Conservation (phyloP, 1,284 basidiomycete species). For the Mycena citricolor region DNA sequence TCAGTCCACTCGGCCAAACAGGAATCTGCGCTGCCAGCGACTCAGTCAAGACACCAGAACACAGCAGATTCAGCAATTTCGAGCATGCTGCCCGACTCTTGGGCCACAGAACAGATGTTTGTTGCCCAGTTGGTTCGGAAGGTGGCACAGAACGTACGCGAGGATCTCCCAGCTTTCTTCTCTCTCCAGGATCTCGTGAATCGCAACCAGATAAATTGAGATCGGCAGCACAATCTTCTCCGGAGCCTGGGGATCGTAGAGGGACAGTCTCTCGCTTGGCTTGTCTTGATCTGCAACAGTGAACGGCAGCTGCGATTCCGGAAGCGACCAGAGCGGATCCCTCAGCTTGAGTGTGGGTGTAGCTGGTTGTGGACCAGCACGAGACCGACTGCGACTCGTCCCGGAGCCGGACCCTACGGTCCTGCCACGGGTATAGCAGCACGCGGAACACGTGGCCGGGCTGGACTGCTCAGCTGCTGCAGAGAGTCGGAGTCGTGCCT, state of each 20-base stretch:
- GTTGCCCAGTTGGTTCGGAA: constrained; percentile 91
- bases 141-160: constrained; percentile 88
- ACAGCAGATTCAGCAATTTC: constrained; percentile 68
- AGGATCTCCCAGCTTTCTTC: constrained; percentile 94
- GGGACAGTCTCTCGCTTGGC: constrained; percentile 71
- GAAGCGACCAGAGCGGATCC: constrained; percentile 75
- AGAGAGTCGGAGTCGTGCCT: too few species aligned
- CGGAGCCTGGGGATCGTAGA: constrained; percentile 69
- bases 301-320: constrained; percentile 76
- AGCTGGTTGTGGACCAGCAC: constrained; percentile 28
- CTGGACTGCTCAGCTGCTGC: too few species aligned
- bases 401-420: constrained; percentile 52
- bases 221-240: constrained; percentile 68
- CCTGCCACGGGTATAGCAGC: too few species aligned
- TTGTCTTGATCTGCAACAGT: constrained; percentile 62
- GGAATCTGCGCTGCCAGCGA: constrained; percentile 61
- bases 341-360: constrained; percentile 38
- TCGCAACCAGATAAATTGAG: constrained; percentile 71
- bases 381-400: constrained; percentile 70
- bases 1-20: constrained; percentile 63
- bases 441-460: too few species aligned
- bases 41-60: constrained; percentile 63
- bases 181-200: constrained; percentile 70
- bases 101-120: constrained; percentile 95
- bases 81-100: constrained; percentile 68